These are phyloP conservation scores for Podospora comata DNA, from an alignment of 495 filamentous ascomycete genomes.

Conservation along the genomic window DNA sequence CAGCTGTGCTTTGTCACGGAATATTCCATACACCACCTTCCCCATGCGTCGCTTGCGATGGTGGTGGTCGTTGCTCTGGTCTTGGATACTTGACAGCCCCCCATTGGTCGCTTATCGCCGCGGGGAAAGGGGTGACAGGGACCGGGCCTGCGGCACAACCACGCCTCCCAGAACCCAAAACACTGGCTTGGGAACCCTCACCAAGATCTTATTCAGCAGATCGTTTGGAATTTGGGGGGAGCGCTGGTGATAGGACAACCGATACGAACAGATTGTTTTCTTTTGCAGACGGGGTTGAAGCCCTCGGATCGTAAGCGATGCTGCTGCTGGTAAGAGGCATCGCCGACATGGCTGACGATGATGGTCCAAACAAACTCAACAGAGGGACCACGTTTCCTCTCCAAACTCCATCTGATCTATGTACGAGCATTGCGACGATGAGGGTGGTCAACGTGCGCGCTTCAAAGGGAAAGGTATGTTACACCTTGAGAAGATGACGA, in stretches of 20 bases:
- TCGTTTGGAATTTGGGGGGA: background rate
- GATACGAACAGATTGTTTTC: background rate
- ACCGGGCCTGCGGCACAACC: constrained; percentile 16
- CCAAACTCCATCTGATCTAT: constrained; percentile 6
- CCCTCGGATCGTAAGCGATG: background rate
- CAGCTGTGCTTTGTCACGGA: constrained; percentile 7
- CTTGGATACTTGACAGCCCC: background rate
- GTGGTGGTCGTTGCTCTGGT: background rate
- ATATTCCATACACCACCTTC: constrained; percentile 2
- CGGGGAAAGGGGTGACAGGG: constrained; percentile 4
- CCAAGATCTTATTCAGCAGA: background rate
- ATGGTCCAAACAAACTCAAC: background rate
- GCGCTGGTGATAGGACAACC: background rate
- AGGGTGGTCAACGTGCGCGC: background rate
- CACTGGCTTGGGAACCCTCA: constrained; percentile 4
- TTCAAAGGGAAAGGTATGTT: too few species aligned
- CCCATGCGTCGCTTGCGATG: background rate
- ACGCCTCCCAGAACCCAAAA: constrained; percentile 3
- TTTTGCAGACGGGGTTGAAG: background rate
- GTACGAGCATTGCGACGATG: background rate
- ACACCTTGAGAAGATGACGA: too few species aligned
- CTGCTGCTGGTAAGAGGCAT: background rate
- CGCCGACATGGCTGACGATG: background rate
- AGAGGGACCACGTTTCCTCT: constrained; percentile 20
- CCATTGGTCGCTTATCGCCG: background rate